Conservation (phyloP, 805 yeast species). For the Isabelozyma heimii region DNA sequence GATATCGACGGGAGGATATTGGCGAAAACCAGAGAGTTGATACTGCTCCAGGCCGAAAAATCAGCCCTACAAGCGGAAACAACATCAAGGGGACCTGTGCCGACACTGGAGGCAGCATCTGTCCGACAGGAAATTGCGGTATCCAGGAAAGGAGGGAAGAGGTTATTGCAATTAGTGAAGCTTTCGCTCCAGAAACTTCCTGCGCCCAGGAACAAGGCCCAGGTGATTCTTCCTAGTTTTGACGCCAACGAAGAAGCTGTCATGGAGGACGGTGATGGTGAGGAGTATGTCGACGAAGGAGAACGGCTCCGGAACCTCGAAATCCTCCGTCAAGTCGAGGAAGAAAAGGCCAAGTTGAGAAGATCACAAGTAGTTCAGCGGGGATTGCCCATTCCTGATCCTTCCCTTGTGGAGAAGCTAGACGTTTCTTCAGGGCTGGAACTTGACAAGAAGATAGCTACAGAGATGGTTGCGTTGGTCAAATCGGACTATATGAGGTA, state of each 20-base stretch:
- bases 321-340: constrained; percentile 20
- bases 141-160: not conserved
- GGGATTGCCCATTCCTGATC: constrained; percentile 43
- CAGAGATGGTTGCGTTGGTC: constrained; percentile 34
- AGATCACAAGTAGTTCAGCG: constrained; percentile 48
- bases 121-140: not conserved
- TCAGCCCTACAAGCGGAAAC: constrained; percentile 32
- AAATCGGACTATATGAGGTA: constrained; percentile 40
- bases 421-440: not conserved
- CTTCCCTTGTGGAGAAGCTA: constrained; percentile 4
- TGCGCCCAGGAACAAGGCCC: constrained; percentile 35
- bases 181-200: constrained; percentile 27
- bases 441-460: constrained; percentile 17
- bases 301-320: constrained; percentile 21
- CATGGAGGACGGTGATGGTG: constrained; percentile 20
- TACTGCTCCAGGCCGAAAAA: constrained; percentile 22
- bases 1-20: constrained; percentile 32
- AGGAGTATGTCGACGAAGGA: constrained; percentile 15
- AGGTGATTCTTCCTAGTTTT: constrained; percentile 29
- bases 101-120: not conserved
- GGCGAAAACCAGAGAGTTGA: constrained; percentile 30
- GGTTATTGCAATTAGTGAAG: constrained; percentile 5
- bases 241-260: constrained; percentile 18
- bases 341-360: constrained; percentile 28
- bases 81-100: not conserved